These are phyloP conservation scores for Paecilomyces sp. DNA, from an alignment of 2,329 filamentous ascomycete species.

Conservation along the genomic window DNA sequence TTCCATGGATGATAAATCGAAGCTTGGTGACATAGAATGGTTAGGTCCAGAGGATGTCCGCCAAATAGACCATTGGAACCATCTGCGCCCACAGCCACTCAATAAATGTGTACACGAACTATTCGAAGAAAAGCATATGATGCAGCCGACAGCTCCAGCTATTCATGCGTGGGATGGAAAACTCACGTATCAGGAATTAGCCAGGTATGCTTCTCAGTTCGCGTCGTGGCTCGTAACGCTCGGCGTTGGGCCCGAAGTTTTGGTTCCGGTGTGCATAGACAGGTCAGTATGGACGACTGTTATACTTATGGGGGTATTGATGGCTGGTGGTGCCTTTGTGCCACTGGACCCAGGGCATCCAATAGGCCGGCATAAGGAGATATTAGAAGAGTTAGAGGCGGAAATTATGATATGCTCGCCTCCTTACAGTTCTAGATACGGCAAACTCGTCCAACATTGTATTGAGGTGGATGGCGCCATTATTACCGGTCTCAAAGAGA, in stretches of 20 bases:
- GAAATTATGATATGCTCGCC: constrained; percentile 26
- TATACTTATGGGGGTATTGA: constrained; percentile 24
- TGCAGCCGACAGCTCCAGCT: constrained; percentile 22
- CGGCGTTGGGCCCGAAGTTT: constrained; percentile 23
- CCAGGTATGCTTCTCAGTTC: constrained; percentile 18
- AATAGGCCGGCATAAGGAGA: constrained; percentile 24
- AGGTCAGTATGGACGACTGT: constrained; percentile 29
- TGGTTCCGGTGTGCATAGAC: constrained; percentile 27
- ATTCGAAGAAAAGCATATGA: constrained; percentile 17
- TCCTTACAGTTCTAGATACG: constrained; percentile 21
- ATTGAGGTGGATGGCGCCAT: constrained; percentile 26
- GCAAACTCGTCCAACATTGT: constrained; percentile 19
- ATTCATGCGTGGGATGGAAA: constrained; percentile 29
- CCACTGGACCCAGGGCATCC: constrained; percentile 29
- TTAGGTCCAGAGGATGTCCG: constrained; percentile 25
- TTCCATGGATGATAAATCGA: constrained; percentile 13
- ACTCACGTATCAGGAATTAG: constrained; percentile 24
- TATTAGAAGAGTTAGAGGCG: constrained; percentile 22
- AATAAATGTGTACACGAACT: constrained; percentile 27
- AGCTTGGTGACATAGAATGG: constrained; percentile 21
- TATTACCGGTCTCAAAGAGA: constrained; percentile 15
- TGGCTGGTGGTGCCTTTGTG: constrained; percentile 27
- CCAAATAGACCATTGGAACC: constrained; percentile 26
- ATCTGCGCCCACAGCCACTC: constrained; percentile 13
- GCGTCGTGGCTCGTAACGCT: constrained; percentile 22